A percentile compares a stretch with the other conserved stretches of the same genome.
Conservation (phyloP, 345 rosid species). For the Eucalyptus shirleyi region DNA sequence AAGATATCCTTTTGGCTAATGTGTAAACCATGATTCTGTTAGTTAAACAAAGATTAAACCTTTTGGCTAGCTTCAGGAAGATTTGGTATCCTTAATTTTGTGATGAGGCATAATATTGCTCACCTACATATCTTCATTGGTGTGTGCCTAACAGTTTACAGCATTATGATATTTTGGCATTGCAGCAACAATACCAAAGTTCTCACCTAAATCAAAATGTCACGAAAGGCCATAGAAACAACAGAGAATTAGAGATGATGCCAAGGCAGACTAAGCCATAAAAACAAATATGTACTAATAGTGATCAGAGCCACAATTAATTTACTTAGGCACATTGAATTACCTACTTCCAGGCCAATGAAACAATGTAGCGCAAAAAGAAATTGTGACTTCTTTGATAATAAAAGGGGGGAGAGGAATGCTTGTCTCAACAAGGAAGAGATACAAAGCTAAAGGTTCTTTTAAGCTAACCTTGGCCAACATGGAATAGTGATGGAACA, state of each 20-base stretch:
- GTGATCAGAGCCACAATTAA: background rate
- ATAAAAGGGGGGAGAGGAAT: background rate
- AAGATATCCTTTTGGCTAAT: background rate
- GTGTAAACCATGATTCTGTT: background rate
- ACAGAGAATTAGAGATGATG: background rate
- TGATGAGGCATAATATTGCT: background rate
- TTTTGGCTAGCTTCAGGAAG: background rate
- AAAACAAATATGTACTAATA: background rate
- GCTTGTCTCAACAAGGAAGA: background rate
- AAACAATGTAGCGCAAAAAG: background rate
- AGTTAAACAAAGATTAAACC: background rate
- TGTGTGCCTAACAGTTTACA: background rate
- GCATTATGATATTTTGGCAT: background rate
- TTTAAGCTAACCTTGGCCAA: background rate
- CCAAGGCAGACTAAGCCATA: background rate
- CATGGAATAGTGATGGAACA: background rate
- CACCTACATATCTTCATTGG: background rate
- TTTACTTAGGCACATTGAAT: background rate
- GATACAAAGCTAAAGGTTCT: background rate
- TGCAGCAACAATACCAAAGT: background rate
- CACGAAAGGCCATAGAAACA: background rate
- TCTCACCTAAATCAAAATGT: background rate
- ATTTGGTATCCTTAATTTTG: background rate
- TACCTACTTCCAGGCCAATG: background rate
- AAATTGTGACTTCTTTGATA: background rate